Percentiles rank a stretch among this genome's conserved stretches.
These are phyloP conservation scores for Pontederia crassipes DNA, from an alignment of 176 grass and related monocot genomes.

Conservation along the genomic window DNA sequence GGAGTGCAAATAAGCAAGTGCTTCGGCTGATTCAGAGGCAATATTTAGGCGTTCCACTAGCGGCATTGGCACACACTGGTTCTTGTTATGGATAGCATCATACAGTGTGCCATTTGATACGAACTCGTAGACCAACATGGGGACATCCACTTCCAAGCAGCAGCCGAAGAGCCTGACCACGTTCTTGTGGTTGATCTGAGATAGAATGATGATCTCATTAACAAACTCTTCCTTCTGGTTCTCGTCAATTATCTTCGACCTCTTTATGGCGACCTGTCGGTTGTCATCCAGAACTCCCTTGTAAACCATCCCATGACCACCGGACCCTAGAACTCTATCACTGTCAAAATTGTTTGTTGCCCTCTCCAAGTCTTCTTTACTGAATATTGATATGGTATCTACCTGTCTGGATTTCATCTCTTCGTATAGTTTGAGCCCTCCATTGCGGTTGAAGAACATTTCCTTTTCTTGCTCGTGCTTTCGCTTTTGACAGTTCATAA, in stretches of 20 bases:
- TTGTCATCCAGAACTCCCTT: conserved; percentile 9
- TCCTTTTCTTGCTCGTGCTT: not conserved
- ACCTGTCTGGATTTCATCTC: conserved; percentile 34
- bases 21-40: not conserved
- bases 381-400: not conserved
- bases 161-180: not conserved
- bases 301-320: conserved; percentile 30
- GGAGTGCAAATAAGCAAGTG: not conserved
- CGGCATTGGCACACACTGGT: not conserved
- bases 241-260: conserved; percentile 27
- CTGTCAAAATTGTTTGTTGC: not conserved
- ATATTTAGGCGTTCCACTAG: not conserved
- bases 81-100: not conserved
- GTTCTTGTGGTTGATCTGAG: conserved; percentile 9
- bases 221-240: conserved; percentile 28
- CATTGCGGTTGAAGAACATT: conserved; percentile 6
- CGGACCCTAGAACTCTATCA: not conserved
- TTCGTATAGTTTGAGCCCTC: conserved; percentile 27
- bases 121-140: not conserved
- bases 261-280: conserved; percentile 26
- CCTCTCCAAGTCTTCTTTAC: not conserved
- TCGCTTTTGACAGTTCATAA: not conserved
- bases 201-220: conserved; percentile 27
- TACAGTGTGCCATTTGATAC: not conserved
- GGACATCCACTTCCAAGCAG: no score